Base-by-base conservation (phyloP, 2,329 filamentous ascomycete genomes). In the Thyridium curvatum region DNA sequence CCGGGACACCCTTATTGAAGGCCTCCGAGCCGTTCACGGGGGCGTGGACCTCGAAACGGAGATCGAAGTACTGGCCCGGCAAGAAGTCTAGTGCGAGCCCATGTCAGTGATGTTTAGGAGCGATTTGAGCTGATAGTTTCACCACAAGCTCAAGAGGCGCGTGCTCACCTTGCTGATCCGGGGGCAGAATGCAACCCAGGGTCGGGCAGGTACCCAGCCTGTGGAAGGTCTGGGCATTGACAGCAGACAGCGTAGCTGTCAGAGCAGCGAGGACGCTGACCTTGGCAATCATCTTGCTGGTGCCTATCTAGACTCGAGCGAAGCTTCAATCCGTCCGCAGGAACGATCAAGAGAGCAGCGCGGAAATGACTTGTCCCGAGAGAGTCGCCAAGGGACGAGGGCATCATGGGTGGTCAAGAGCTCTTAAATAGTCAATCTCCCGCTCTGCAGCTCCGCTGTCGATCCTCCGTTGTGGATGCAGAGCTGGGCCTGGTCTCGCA, bases 41-140 rank as follows among this genome's bases (percentile, higher is more conserved):
- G 9, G 85, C 84, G 56, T 91, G 86, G 21, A 93, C 77, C 59
- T 93, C 86, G 43, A 91, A 74, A 43, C 86, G 82, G 46, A 94
- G 81, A 56, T 93, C 87, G 54, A 93, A 93, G 58, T 77, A 82
- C 64, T 93, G 86, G 12, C 86, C 86, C 5, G 86, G 81, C 2
- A 94, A 73, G 64, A 93, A 93, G 53, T 93, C 86, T n/a, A n/a
- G n/a, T n/a, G n/a, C n/a, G n/a, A n/a, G n/a, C n/a, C n/a, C n/a
- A n/a, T n/a, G 28, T 18, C 12, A 30, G n/a, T 30, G 29, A 30
- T n/a, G n/a, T n/a, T n/a, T n/a, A n/a, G n/a, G n/a, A n/a, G n/a
- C n/a, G n/a, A n/a, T n/a, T n/a, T n/a, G n/a, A n/a, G n/a, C 15
- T 30, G 32, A 37, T 12, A 18, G 14, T 30, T 10, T 17, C 3